Base-by-base conservation (phyloP, 78 protist genomes). In the Guillardia theta region DNA sequence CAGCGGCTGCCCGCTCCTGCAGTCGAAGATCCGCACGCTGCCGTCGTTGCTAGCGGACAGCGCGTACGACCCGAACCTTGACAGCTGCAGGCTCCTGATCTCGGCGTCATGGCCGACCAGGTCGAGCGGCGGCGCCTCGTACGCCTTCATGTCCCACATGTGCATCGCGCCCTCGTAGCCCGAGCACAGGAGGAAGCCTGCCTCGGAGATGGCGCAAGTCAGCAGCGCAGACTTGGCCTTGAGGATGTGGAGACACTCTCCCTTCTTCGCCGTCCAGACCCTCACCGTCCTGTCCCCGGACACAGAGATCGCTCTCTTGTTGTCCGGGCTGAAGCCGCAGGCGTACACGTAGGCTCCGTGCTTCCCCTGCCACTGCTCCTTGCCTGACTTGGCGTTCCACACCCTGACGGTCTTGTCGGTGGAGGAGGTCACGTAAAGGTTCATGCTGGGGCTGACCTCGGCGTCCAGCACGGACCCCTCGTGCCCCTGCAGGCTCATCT, bases 341-440 rank as follows among this genome's bases (percentile, higher is more conserved):
- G 83, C 83, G 41, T 70, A 70, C 41, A 70, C 83, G 41, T 70
- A 70, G 41, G 83, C 83, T 22, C 83, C 83, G 41, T 70, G 83
- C 83, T 70, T 70, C 46, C 83, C 83, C 36, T 15, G 46, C 83
- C 83, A 70, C 83, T 70, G 83, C 83, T 70, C 83, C 83, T 70
- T 70, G 41, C 83, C 83, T 4, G 83, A 9, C n/a, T 43, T 36
- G 21, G 83, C 83, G 41, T 70, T 12, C 83, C 83, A 70, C 10
- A 70, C 83, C 41, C 83, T 12, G 27, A 70, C 83, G n/a, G 83
- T 70, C 41, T 70, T 70, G 41, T 70, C 83, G n/a, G 83, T 70
- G 45, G 36, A 22, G 9, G 83, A 36, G 45, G 83, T 70, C n/a
- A 70, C 83, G 33, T 36, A 12, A 15, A 70, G 83, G 27, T 12